Evolutionary conservation across 129 eudicot species (phyloP), one percentile per base, ranked within the genome.

Genomic region (Sambucus nigra): DNA sequence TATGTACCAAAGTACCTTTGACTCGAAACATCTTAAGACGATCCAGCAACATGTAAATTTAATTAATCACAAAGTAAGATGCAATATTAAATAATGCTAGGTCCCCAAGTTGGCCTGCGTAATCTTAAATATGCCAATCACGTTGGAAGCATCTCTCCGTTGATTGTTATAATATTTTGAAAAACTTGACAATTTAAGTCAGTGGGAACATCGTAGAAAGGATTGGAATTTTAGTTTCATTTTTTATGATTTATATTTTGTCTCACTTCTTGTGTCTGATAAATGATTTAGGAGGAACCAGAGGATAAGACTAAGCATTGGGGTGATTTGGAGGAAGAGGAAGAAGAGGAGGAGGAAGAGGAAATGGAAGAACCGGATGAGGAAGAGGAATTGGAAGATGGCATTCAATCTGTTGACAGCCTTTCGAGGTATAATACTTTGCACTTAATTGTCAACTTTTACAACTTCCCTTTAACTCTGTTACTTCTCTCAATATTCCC

Each of bases 271-370:
- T 42, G 63, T 35, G 44, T 23, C 31, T 2, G 16, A 45, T 23
- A n/a, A 33, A 69, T 61, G 59, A 54, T 64, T 39, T 72, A 91
- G 99, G 99, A 92, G 61, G 99, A 92, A 69, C 99, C 95, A 16
- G 82, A 82, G 24, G 96, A 92, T 64, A 92, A 86, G 77, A 74
- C 78, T 16, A 92, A 86, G 64, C 99, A 86, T 59, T 92, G 99
- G 99, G 99, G 99, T 58, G 99, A 92, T 61, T 65, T 92, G 65
- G 99, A 91, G 76, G 97, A 88, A 57, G 97, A 91, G 26, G 95
- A 86, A 35, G 98, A 85, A 29, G 94, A 83, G 38, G 95, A 91
- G n/a, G 95, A 85, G 41, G 95, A 81, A 25, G 98, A 78, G 52
- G 98, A 88, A 64, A 62, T 59, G 46, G 95, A 85, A 60, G 98